These are phyloP conservation scores for Protomyces gravidus DNA, from an alignment of 1,139 yeast species.

Conservation along the genomic window DNA sequence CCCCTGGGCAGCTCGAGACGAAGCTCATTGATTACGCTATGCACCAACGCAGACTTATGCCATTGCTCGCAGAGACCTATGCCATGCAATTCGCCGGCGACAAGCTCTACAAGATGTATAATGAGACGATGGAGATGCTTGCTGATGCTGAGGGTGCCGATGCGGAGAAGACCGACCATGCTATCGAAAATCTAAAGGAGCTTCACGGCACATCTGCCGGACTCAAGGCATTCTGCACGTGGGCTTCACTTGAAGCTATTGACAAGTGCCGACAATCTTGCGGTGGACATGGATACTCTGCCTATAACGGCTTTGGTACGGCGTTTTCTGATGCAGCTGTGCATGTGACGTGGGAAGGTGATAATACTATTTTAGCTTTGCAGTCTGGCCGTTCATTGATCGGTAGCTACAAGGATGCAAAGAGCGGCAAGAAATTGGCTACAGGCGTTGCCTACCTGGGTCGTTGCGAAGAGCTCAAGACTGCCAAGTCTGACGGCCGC, in stretches of 20 bases:
- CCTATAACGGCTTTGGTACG: constrained; percentile 84
- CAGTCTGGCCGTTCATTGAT: constrained; percentile 60
- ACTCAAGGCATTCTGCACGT: constrained; percentile 81
- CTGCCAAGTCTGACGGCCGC: constrained; percentile 37
- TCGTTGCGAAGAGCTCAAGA: constrained; percentile 34
- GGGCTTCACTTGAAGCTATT: constrained; percentile 74
- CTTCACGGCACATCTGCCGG: constrained; percentile 84
- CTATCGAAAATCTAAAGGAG: constrained; percentile 65
- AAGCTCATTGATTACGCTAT: constrained; percentile 22
- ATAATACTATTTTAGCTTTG: constrained; percentile 77
- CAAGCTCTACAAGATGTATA: constrained; percentile 56
- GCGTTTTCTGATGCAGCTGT: constrained; percentile 91
- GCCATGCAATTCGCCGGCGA: constrained; percentile 71
- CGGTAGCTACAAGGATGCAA: constrained; percentile 37
- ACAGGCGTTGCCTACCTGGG: constrained; percentile 39
- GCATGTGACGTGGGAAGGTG: constrained; percentile 98
- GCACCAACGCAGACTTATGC: constrained; percentile 27
- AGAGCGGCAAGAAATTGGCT: constrained; percentile 40
- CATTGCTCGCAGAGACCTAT: constrained; percentile 50
- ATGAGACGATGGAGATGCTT: constrained; percentile 51
- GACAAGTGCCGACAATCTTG: constrained; percentile 93
- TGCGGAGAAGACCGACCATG: constrained; percentile 42
- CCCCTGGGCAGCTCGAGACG: constrained; percentile 15
- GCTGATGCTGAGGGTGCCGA: constrained; percentile 40
- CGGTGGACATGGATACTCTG: constrained; percentile 94